Percentiles rank a stretch among this genome's conserved stretches.
phyloP scores from a whole-genome alignment of 805 yeast genomes.

The Saccharomyces paradoxus region DNA sequence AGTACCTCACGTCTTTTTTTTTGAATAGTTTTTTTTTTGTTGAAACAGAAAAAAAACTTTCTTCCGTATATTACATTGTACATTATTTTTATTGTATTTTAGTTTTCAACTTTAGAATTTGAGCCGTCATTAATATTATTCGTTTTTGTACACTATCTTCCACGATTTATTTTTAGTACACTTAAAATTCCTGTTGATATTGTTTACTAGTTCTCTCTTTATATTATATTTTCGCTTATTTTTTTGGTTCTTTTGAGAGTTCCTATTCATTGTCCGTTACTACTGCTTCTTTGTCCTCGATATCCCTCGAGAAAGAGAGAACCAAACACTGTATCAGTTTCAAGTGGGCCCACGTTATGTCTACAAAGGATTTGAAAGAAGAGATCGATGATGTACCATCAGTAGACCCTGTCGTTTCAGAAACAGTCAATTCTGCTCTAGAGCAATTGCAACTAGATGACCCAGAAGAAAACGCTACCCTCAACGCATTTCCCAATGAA shows the following conservation, averaged over 20 bases:
- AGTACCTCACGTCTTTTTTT: background rate
- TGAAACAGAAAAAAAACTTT: background rate
- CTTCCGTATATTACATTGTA: background rate
- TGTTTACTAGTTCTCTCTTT: background rate
- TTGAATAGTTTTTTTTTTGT: background rate
- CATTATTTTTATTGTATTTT: background rate
- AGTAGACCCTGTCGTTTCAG: constrained; percentile 23
- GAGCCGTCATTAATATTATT: background rate
- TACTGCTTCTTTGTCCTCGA: background rate
- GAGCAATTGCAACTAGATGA: constrained; percentile 28
- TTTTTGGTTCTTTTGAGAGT: background rate
- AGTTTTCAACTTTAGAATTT: background rate
- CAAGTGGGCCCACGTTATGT: constrained; percentile 4
- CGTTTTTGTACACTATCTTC: background rate
- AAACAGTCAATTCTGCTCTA: constrained; percentile 26
- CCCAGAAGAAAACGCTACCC: constrained; percentile 7
- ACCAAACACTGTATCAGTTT: background rate
- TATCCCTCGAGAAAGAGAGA: background rate
- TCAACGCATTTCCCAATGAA: background rate
- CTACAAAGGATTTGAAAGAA: constrained; percentile 6
- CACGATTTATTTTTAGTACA: background rate
- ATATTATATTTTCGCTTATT: background rate
- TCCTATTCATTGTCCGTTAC: background rate
- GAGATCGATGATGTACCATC: constrained; percentile 5
- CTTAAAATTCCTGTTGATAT: background rate